These are phyloP conservation scores for Lavandula angustifolia DNA, from an alignment of 257 asterid species.

Conservation along the genomic window DNA sequence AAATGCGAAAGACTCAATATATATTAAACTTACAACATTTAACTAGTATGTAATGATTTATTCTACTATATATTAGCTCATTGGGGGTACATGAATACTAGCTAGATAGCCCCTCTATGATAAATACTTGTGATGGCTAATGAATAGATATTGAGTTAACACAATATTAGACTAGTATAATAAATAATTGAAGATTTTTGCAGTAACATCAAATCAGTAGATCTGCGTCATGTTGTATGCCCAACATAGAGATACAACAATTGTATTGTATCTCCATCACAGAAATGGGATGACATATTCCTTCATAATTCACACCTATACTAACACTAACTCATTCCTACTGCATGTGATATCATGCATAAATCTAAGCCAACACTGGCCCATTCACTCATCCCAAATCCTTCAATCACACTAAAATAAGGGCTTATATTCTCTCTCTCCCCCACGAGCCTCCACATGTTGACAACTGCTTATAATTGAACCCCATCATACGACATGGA, in stretches of 20 bases:
- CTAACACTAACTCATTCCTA: constrained; percentile 25
- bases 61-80: no score
- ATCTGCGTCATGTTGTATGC: constrained; percentile 10
- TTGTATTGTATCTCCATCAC: constrained; percentile 29
- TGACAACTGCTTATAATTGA: constrained; percentile 36
- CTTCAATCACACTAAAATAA: constrained; percentile 2
- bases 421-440: background rate
- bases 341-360: constrained; percentile 48
- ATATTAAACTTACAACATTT: no score
- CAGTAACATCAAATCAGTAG: background rate
- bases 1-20: no score
- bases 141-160: no score
- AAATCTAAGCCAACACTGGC: constrained; percentile 34
- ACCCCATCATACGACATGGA: constrained; percentile 15
- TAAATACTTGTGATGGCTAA: no score
- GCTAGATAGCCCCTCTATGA: no score
- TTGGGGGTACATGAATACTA: no score
- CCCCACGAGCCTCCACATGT: constrained; percentile 43
- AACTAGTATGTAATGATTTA: no score
- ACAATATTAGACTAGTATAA: no score
- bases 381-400: constrained; percentile 32
- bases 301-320: constrained; percentile 30
- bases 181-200: background rate
- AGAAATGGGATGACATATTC: constrained; percentile 17
- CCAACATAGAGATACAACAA: constrained; percentile 7